Base-by-base conservation (phyloP, 1,284 basidiomycete species). In the Serendipita sp. region DNA sequence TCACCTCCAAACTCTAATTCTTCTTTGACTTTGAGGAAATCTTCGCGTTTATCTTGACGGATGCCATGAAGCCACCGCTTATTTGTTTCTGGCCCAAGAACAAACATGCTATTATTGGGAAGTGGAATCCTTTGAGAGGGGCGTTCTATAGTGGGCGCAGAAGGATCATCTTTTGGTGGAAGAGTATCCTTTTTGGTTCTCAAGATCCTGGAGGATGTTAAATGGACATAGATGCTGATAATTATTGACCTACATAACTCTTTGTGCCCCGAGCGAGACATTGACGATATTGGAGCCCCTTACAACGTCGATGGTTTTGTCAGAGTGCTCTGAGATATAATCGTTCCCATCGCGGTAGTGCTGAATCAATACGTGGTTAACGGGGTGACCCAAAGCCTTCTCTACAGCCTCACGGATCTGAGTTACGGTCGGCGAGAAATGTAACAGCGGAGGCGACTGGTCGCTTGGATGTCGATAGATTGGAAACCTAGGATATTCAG, bases 341-440 rank as follows among this genome's bases (percentile, higher is more conserved):
- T 89, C 87, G 38, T 79, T 79, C 6, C 87, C 87, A 13, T 76
- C 77, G 63, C 87, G 84, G 70, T 89, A 89, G 69, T 80, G 77
- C 69, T 89, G 87, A 63, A 89, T 87, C 35, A 89, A 78, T 42
- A 85, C 87, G 66, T 89, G 87, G 69, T 89, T 89, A 10, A 89
- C 79, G 1, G 82, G 82, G 64, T 85, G 83, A 43, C 74, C 64
- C 17, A 82, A 68, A 15, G 75, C 74, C 58, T 74, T 71, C 66
- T 87, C 79, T 29, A 86, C 84, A 62, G 79, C 76, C 26, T 78
- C 74, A 2, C 82, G 82, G 66, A 89, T 87, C 17, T 74, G 69
- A 3, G 78, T 73, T 15, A 88, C 83, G 0, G 83, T 86, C 0
- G 82, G 79, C 2, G 84, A 81, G 74, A 87, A 88, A 1, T 79